Evolutionary conservation across 305 asterid genomes (phyloP), one percentile per base, ranked within the genome.

Genomic region (Withania somnifera): DNA sequence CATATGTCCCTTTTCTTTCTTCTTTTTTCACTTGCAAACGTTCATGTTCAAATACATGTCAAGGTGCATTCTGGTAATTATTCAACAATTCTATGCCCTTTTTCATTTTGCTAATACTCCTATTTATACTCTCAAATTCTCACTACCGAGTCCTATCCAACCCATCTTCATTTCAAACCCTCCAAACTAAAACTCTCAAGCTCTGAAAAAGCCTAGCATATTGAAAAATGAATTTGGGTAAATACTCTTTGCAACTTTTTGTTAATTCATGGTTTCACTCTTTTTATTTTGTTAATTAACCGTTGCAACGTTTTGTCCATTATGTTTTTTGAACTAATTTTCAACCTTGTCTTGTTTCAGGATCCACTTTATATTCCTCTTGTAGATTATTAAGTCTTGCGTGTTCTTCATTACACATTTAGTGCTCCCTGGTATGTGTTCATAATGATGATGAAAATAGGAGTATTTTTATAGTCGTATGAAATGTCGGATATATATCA

Each of bases 1-100:
- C 93, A 88, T 86, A 64, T 87, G 94, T 85, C 91, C 91, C 88
- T 78, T 81, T 85, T 82, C 45, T 61, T 66, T 77, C 88, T 76
- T 82, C 84, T 82, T 26, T 61, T 64, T 66, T 77, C 76, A 79
- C 87, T 85, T 85, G 85, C 54, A 75, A 85, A 84, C 91, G 47
- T 86, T 87, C 88, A 86, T 89, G 90, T 89, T 82, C 87, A 75
- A 85, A 86, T 81, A 11, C 30, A 57, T 81, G 79, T 84, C 83
- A 81, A 83, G 83, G 84, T 73, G 83, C 90, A 78, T 53, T 58
- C 60, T 83, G 28, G 88, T 85, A 88, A 81, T 77, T 83, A 63
- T 83, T 79, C 54, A 2, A 36, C 57, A 56, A 67, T 79, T 54
- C 77, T 61, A 19, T 53, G 75, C 54, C 82, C 81, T 69, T 73